Base-by-base conservation (phyloP, 2,329 filamentous ascomycete genomes). In the Trichoderma brevicompactum region DNA sequence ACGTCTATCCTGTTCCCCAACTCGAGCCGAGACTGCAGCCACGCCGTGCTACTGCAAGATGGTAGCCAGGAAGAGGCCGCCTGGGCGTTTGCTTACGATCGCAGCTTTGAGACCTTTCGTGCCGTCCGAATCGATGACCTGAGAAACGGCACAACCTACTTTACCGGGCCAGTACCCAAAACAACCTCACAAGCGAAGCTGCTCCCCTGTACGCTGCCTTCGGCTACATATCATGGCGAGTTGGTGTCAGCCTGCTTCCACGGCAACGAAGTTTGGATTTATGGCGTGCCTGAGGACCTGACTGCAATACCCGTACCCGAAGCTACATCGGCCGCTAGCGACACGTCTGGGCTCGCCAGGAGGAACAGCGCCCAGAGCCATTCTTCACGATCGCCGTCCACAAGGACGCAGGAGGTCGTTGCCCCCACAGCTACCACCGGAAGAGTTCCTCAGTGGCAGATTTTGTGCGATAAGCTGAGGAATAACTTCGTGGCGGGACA, bases 1-100 rank as follows among this genome's bases (percentile, higher is more conserved):
- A 92, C 91, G 0, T 93, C 92, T 40, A 94, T 95, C 52, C 79
- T 95, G 3, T 94, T 94, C 65, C 91, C 92, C 3, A 92, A 93
- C 70, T 89, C 87, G n/a, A 92, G 89, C 69, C 85, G 87, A 56
- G 89, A 92, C 69, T 93, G 90, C 73, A 92, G 89, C 70, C 90
- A 94, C 76, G 90, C 90, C 19, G 87, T 90, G 1, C 76, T 94
- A 52, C 79, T 94, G 15, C 85, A 87, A 69, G 81, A 87, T 67
- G 84, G 84, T 5, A 80, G 78, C 56, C 79, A 85, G 44, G 85
- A 87, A 63, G 91, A 92, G 74, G 87, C 89, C 32, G 85, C 81
- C 67, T 94, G 90, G 90, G 85, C 91, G 0, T 90, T 94, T 70
- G 89, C 90, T 1, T 94, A 92, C 71, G 91, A 94, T 72, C 82